Evolutionary conservation across 768 basidiomycete species (phyloP).

Genomic region (Podaxis sp.): DNA sequence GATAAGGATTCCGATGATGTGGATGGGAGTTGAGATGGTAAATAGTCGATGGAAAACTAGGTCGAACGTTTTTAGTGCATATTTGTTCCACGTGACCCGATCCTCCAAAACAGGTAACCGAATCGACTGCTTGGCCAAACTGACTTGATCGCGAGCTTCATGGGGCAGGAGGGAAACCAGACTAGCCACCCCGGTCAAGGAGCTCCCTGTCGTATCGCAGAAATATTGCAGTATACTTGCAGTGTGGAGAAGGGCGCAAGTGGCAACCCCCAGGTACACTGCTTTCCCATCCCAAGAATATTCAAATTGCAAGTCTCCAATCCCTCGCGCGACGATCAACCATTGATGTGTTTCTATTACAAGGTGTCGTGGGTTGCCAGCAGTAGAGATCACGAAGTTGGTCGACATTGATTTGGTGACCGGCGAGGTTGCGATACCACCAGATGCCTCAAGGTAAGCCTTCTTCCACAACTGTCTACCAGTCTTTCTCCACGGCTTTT

Average conservation of each 20-base stretch:
- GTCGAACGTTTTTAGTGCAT: conserved; percentile 37
- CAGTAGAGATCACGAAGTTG: conserved; percentile 68
- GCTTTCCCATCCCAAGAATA: conserved; percentile 73
- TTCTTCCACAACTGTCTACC: not conserved
- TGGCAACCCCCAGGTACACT: conserved; percentile 41
- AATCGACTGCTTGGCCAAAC: not conserved
- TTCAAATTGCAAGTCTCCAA: conserved; percentile 58
- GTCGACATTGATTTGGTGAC: conserved; percentile 43
- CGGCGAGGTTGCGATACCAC: conserved; percentile 53
- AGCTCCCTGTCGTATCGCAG: conserved; percentile 56
- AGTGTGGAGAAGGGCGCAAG: conserved; percentile 30
- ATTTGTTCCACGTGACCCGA: conserved; percentile 27
- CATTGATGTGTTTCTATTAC: conserved; percentile 4
- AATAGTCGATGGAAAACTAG: conserved; percentile 19
- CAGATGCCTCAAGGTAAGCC: conserved; percentile 13
- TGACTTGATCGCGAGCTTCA: not conserved
- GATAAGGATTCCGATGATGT: conserved; percentile 24
- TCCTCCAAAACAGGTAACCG: not conserved
- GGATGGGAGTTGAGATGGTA: conserved; percentile 21
- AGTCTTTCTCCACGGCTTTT: not conserved
- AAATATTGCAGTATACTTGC: conserved; percentile 75
- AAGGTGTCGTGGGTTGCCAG: conserved; percentile 66
- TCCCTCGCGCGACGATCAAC: conserved; percentile 7
- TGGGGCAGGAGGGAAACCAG: not conserved
- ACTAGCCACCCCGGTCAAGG: conserved; percentile 4